Evolutionary conservation across 2,329 filamentous ascomycete species (phyloP).

Genomic region (Akanthomyces lecanii): DNA sequence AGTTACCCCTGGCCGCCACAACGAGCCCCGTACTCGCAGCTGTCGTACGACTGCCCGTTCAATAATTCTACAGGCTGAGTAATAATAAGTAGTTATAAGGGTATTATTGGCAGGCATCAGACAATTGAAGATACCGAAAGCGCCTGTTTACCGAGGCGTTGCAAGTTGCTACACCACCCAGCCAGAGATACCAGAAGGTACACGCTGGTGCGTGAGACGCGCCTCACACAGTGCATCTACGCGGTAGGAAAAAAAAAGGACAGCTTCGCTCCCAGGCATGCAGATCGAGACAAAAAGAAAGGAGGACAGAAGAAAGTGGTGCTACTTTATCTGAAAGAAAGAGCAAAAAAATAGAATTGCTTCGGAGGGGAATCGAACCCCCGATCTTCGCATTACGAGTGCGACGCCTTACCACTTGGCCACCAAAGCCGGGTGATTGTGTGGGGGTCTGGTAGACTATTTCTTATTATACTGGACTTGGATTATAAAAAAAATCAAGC

Average conservation of each 20-base stretch:
- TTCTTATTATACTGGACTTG: not conserved
- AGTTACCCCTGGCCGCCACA: not conserved
- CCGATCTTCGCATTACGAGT: conserved; percentile 19
- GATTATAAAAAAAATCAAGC: too few species aligned
- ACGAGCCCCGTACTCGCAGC: not conserved
- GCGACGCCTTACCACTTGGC: conserved; percentile 19
- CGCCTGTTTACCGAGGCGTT: too few species aligned
- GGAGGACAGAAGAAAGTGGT: not conserved
- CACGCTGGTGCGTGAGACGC: not conserved
- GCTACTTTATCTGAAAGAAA: not conserved
- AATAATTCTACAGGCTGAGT: not conserved
- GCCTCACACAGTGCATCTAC: not conserved
- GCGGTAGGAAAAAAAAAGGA: not conserved
- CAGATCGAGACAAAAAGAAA: not conserved
- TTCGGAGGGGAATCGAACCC: conserved; percentile 19
- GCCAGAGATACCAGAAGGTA: too few species aligned
- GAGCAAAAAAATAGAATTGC: conserved; percentile 5
- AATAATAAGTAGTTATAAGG: not conserved
- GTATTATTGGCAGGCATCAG: not conserved
- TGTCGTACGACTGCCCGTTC: not conserved
- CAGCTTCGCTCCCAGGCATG: too few species aligned
- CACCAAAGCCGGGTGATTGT: conserved; percentile 14
- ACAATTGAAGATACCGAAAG: not conserved
- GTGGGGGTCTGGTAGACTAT: not conserved
- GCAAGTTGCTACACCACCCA: too few species aligned